Conservation (phyloP, 805 yeast genomes). For the Starmerella bombi region DNA sequence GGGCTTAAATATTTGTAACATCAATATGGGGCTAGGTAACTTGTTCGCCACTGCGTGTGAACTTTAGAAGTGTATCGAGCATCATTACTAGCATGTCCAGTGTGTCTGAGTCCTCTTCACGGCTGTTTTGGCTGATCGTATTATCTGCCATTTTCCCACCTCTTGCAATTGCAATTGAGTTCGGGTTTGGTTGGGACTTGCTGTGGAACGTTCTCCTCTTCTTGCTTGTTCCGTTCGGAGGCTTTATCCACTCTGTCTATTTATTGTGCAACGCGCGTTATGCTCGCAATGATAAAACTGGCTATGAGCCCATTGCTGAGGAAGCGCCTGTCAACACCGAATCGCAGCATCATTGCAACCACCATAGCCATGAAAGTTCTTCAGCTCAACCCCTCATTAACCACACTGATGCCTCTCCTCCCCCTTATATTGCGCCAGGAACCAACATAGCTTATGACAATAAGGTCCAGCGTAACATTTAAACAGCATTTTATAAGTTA, state of each 20-base stretch:
- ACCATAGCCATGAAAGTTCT: too few species aligned
- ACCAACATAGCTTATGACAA: neutral
- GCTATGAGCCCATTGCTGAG: neutral
- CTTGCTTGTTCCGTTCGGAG: conserved; percentile 10
- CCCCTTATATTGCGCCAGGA: neutral
- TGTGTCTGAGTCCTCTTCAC: conserved; percentile 3
- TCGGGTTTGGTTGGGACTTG: neutral
- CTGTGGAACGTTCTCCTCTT: conserved; percentile 1
- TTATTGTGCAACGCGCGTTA: conserved; percentile 1
- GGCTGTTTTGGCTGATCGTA: conserved; percentile 18
- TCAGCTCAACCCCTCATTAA: too few species aligned
- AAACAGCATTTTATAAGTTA: too few species aligned
- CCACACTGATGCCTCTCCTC: too few species aligned
- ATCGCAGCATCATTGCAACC: too few species aligned
- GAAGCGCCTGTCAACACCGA: too few species aligned
- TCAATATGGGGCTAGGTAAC: too few species aligned
- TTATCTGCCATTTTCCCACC: conserved; percentile 12
- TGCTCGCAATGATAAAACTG: neutral
- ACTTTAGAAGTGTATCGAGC: too few species aligned
- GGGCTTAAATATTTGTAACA: too few species aligned
- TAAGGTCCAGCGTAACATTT: neutral
- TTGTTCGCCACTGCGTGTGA: too few species aligned
- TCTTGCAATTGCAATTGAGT: conserved; percentile 8
- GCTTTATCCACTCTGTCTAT: conserved; percentile 15
- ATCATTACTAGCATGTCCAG: neutral